A percentile compares a stretch with the other conserved stretches of the same genome.
These are phyloP conservation scores for Pyrenochaeta sp. DNA, from an alignment of 2,329 filamentous ascomycete species.

Conservation along the genomic window DNA sequence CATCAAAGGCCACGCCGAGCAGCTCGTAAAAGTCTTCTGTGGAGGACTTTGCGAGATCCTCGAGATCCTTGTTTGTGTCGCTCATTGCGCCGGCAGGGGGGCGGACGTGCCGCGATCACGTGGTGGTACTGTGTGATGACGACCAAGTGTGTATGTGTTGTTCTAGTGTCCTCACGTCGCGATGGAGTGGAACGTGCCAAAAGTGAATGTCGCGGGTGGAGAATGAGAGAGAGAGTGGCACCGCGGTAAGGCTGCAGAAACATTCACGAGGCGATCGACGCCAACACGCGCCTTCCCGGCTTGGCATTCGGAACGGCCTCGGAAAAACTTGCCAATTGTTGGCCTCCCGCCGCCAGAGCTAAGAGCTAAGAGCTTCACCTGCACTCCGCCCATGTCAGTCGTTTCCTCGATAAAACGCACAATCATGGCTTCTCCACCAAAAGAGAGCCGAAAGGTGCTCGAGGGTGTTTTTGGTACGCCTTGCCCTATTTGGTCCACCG, in stretches of 20 bases:
- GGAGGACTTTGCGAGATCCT: conserved; percentile 51
- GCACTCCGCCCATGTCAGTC: conserved; percentile 31
- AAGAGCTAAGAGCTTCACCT: conserved; percentile 2
- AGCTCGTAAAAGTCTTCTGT: conserved; percentile 78
- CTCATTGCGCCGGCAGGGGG: conserved; percentile 39
- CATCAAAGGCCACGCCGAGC: conserved; percentile 71
- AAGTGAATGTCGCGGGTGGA: background rate
- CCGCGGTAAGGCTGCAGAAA: conserved; percentile 19
- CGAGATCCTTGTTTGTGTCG: conserved; percentile 51
- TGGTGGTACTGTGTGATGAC: background rate
- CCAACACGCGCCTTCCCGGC: conserved; percentile 20
- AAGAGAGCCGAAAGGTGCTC: conserved; percentile 56
- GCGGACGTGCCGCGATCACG: background rate
- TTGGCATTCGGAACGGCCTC: conserved; percentile 25
- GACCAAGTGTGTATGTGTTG: background rate
- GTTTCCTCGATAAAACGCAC: conserved; percentile 21
- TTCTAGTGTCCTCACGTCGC: background rate
- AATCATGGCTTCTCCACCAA: conserved; percentile 35
- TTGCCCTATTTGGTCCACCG: no score
- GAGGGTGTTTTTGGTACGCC: conserved; percentile 69
- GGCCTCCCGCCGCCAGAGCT: conserved; percentile 6
- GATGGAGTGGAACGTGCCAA: background rate
- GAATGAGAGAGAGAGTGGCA: background rate
- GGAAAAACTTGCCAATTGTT: conserved; percentile 10
- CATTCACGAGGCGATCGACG: conserved; percentile 23